phyloP scores from a whole-genome alignment of 257 asterid genomes.

The Scutellaria minor region DNA sequence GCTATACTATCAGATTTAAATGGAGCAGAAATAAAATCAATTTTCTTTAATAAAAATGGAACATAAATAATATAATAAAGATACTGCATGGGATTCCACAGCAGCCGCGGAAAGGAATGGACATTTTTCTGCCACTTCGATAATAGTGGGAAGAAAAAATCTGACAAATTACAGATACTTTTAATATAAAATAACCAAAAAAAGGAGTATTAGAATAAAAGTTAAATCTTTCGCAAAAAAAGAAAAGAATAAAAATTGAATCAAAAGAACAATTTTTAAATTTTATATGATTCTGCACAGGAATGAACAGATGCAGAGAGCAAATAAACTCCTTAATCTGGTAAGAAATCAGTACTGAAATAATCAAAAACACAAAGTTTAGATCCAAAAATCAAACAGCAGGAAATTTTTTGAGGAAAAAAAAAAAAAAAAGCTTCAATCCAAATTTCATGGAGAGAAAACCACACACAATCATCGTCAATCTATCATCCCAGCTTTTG shows the following conservation, averaged over 20 bases:
- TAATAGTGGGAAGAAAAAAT: conserved; percentile 12
- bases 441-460: conserved; percentile 19
- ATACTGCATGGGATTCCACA: conserved; percentile 31
- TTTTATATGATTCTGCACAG: not conserved
- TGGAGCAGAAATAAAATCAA: not conserved
- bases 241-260: not conserved
- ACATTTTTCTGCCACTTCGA: not conserved
- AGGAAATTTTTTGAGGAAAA: too few relatives aligned
- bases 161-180: conserved; percentile 16
- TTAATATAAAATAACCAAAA: too few relatives aligned
- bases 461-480: not conserved
- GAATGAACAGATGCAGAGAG: not conserved
- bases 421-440: not conserved
- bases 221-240: not conserved
- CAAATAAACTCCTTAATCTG: not conserved
- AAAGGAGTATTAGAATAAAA: too few relatives aligned
- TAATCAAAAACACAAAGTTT: not conserved
- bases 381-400: conserved; percentile 30
- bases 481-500: conserved; percentile 5
- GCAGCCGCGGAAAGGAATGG: not conserved
- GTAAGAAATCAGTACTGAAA: conserved; percentile 12
- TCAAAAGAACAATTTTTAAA: not conserved
- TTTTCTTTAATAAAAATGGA: too few relatives aligned
- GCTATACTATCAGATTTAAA: conserved; percentile 15
- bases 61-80: not conserved